phyloP scores from a whole-genome alignment of 352 stramenopile species.

The Globisporangium ultimum region DNA sequence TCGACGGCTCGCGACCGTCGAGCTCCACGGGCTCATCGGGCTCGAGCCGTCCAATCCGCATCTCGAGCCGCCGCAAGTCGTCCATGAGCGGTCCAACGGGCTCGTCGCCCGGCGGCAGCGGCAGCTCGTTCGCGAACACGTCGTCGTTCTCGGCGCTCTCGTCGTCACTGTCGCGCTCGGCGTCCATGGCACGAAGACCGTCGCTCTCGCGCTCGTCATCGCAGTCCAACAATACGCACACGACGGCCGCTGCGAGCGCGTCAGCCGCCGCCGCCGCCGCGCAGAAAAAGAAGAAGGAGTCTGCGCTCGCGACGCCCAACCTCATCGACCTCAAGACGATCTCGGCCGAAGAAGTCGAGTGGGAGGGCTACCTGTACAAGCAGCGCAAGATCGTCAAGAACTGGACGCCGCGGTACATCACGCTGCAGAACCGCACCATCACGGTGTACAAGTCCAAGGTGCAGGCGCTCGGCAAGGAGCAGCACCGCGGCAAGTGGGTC shows the following conservation, averaged over 20 bases:
- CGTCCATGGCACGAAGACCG: slow-evolving; percentile 21
- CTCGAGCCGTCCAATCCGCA: slow-evolving; percentile 14
- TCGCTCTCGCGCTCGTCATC: slow-evolving; percentile 33
- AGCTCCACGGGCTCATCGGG: neutral
- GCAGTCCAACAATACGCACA: slow-evolving; percentile 19
- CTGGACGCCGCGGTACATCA: slow-evolving; percentile 87
- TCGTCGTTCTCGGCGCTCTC: slow-evolving; percentile 13
- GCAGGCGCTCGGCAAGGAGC: slow-evolving; percentile 77
- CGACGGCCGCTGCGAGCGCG: slow-evolving; percentile 7
- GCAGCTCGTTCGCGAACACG: too few relatives aligned
- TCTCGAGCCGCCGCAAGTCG: slow-evolving; percentile 41
- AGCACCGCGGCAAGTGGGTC: slow-evolving; percentile 73
- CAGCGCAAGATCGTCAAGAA: slow-evolving; percentile 89
- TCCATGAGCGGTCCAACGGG: slow-evolving; percentile 28
- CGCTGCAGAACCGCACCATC: slow-evolving; percentile 74
- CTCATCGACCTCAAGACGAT: slow-evolving; percentile 88
- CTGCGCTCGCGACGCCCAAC: slow-evolving; percentile 55
- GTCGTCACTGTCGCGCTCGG: slow-evolving; percentile 21
- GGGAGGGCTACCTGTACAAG: slow-evolving; percentile 89
- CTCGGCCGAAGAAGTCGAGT: slow-evolving; percentile 82
- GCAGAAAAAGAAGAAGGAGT: slow-evolving; percentile 4
- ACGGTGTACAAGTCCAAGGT: slow-evolving; percentile 88
- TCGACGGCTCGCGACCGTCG: slow-evolving; percentile 10
- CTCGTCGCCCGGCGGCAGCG: slow-evolving; percentile 9
- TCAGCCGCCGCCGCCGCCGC: slow-evolving; percentile 12